Base-by-base conservation (phyloP, 1,139 yeast genomes). In the Kodamaea plutei region DNA sequence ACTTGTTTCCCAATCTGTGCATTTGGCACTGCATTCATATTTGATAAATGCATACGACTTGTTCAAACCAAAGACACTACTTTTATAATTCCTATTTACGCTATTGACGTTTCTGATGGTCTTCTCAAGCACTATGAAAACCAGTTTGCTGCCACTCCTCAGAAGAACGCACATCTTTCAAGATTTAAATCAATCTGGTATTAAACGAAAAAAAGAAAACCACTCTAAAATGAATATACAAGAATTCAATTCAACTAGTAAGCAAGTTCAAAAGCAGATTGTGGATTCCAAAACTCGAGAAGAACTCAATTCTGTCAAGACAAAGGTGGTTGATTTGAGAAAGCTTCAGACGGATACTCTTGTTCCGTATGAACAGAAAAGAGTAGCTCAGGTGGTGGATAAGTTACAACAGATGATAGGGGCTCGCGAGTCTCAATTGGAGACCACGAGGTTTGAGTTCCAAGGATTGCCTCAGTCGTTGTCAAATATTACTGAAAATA, bases 381-480 rank as follows among this genome's bases (percentile, higher is more conserved):
- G 49, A 16, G 33, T 44, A 15, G 33, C 34, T 5, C 45, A 38
- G 9, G 28, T 36, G n/a, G 34, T 52, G 8, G 47, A 43, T 2
- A 23, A 41, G 14, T 38, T 58, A 20, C 38, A 44, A 30, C 45
- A 41, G 36, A 33, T 43, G 8, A 31, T 54, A 7, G 56, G 52
- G 8, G 36, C 40, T 9, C 51, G 49, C 27, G 39, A 39, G 21
- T 30, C 37, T 5, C 43, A 39, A 17, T 29, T 58, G 9, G 41
- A 38, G 16, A 31, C 39, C 4, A 31, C 38, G 15, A 35, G 36
- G 25, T 61, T 62, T 31, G 29, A 31, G 20, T 62, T 61, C 29
- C 30, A 23, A 14, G 67, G 67, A 2, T 48, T 34, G 1, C 67
- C 68, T 0, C 34, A 4, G 20, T 9, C 7, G 8, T 7, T 17